Evolutionary conservation across 345 rosid species (phyloP).

Genomic region (Orychophragmus violaceus): DNA sequence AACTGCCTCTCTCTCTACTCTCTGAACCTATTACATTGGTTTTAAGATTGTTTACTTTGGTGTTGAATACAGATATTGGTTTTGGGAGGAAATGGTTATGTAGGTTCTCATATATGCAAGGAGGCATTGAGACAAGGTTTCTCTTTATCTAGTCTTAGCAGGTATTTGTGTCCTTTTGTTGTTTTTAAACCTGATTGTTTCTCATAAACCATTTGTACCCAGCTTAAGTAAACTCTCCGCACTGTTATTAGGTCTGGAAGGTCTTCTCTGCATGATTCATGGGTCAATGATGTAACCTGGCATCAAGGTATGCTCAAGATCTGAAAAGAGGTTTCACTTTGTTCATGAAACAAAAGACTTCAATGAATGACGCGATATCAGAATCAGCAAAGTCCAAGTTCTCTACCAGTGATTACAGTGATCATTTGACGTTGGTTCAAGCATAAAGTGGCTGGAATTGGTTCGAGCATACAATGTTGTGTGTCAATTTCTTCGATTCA

Average conservation of each 20-base stretch:
- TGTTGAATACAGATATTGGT: constrained; percentile 26
- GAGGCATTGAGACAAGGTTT: constrained; percentile 33
- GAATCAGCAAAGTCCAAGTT: no score
- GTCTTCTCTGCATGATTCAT: constrained; percentile 43
- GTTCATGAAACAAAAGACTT: not conserved
- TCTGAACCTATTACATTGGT: not conserved
- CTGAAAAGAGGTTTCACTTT: not conserved
- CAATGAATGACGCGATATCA: not conserved
- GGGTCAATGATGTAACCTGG: constrained; percentile 53
- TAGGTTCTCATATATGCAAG: constrained; percentile 34
- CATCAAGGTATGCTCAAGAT: constrained; percentile 49
- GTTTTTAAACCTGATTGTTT: not conserved
- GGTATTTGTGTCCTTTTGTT: constrained; percentile 6
- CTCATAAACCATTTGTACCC: not conserved
- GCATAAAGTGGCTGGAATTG: no score
- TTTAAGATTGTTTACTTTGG: constrained; percentile 1
- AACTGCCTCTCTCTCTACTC: not conserved
- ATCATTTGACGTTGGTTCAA: no score
- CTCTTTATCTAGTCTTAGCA: constrained; percentile 36
- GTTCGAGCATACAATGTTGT: no score
- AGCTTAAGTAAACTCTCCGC: not conserved
- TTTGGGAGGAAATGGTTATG: constrained; percentile 38
- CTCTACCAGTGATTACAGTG: no score
- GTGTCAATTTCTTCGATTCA: no score
- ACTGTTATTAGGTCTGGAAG: constrained; percentile 46